These are phyloP conservation scores for Rehmannia glutinosa DNA, from an alignment of 257 asterid species.

Conservation along the genomic window DNA sequence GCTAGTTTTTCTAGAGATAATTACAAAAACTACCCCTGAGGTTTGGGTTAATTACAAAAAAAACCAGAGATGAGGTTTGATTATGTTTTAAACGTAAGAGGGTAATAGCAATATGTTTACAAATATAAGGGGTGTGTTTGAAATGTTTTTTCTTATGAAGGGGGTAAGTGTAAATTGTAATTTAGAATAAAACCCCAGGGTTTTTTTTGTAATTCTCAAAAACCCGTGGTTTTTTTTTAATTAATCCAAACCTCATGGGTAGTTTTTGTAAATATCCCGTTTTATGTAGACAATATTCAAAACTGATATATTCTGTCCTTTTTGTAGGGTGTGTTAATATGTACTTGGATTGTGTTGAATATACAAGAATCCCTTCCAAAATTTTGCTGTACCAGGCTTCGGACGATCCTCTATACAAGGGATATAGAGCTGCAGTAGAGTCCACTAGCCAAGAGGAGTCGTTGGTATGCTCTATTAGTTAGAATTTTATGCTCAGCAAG, in stretches of 20 bases:
- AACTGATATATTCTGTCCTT: conserved; percentile 9
- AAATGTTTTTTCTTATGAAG: too few relatives aligned
- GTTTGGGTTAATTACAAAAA: too few relatives aligned
- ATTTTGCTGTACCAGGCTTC: conserved; percentile 82
- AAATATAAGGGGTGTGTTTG: too few relatives aligned
- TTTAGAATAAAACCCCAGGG: too few relatives aligned
- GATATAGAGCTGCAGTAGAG: conserved; percentile 79
- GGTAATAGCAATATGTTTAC: too few relatives aligned
- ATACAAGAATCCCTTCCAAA: conserved; percentile 78
- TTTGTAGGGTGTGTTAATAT: conserved; percentile 57
- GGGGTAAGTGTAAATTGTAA: too few relatives aligned
- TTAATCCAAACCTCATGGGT: neutral
- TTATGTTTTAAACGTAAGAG: too few relatives aligned
- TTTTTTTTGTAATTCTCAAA: too few relatives aligned
- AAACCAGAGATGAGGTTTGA: too few relatives aligned
- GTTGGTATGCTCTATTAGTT: conserved; percentile 41
- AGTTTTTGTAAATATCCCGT: too few relatives aligned
- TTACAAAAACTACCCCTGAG: neutral
- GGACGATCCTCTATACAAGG: conserved; percentile 88
- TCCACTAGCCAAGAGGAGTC: conserved; percentile 93
- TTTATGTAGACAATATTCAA: conserved; percentile 6
- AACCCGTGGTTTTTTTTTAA: neutral
- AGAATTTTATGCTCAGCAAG: neutral
- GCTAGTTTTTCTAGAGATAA: too few relatives aligned
- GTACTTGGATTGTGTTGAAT: conserved; percentile 57